Percentiles rank a stretch among this genome's conserved stretches.
Evolutionary conservation across 2,329 filamentous ascomycete genomes (phyloP).

Genomic region (Aspergillus sp.): DNA sequence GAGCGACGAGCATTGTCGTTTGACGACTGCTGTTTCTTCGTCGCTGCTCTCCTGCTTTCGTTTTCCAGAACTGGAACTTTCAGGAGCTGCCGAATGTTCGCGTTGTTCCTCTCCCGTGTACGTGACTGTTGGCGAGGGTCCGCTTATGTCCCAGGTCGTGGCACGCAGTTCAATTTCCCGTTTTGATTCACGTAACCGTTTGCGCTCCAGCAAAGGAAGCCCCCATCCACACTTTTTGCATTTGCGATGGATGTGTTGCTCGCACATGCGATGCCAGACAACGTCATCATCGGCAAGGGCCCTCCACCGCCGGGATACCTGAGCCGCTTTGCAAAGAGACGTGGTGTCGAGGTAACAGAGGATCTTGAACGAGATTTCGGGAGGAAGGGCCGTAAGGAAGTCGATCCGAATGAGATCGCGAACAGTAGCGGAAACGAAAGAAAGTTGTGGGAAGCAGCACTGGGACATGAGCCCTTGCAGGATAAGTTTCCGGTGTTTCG

Average conservation of each 20-base stretch:
- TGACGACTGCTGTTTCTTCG: conserved; percentile 28
- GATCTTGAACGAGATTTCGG: conserved; percentile 90
- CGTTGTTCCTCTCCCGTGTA: conserved; percentile 3
- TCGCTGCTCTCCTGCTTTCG: conserved; percentile 28
- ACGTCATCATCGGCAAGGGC: conserved; percentile 93
- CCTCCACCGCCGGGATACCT: conserved; percentile 87
- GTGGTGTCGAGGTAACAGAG: conserved; percentile 89
- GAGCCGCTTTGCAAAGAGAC: conserved; percentile 91
- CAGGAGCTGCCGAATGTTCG: not conserved
- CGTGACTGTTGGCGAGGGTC: conserved; percentile 46
- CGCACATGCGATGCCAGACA: conserved; percentile 98
- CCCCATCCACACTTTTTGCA: conserved; percentile 97
- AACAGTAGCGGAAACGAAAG: conserved; percentile 84
- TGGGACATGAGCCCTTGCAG: conserved; percentile 93
- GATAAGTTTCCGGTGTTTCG: conserved; percentile 94
- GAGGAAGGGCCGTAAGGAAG: conserved; percentile 83
- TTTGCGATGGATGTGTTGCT: conserved; percentile 91
- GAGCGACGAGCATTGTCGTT: conserved; percentile 31
- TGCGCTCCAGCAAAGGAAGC: conserved; percentile 82
- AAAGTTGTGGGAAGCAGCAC: conserved; percentile 96
- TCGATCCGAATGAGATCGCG: conserved; percentile 97
- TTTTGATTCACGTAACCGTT: conserved; percentile 82
- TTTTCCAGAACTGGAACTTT: conserved; percentile 17
- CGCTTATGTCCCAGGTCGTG: conserved; percentile 56
- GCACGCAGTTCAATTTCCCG: conserved; percentile 74